Base-by-base conservation (phyloP, 192 early-diverging fungal genomes). In the Podila clonocystis region DNA sequence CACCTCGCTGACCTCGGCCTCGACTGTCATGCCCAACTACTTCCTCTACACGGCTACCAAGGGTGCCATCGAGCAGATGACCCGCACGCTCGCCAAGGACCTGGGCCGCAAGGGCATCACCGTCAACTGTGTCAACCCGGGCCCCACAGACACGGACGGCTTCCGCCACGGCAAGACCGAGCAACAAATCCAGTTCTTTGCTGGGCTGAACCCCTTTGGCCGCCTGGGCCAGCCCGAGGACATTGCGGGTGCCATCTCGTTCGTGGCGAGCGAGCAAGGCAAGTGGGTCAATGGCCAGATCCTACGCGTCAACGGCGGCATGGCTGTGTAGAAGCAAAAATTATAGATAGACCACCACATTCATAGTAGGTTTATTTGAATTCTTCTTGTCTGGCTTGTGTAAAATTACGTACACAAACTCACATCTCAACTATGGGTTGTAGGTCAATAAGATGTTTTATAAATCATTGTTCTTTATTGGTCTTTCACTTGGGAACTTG, bases 51-150 rank as follows among this genome's bases (percentile, higher is more conserved):
- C 85, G n/a, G 84, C 95, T 5, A 93, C 94, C 75, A 95, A 96
- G 85, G 93, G 93, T 50, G 94, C 91, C n/a, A 86, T 92, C 67
- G 87, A 93, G 77, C 93, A 93, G 34, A 84, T 96, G 75, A 89
- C 87, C 85, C 92, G 92, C 86, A 90, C 92, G 20, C 85, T 96
- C 69, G 92, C 95, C 33, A 83, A 71, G 75, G 75, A 77, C 70
- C 50, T 77, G 36, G 75, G 75, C 8, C 15, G 63, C 4, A 70
- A 62, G 12, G 75, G 75, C 20, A 67, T 77, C 12, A 77, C 68
- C 15, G 75, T 71, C 64, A 77, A 77, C 50, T 70, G 64, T 33
- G 19, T 77, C 20, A 77, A 66, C 22, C 75, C 75, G 1, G 75
- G 75, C 4, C 63, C 74, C 0, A 76, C 74, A 28, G 74, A 76